Percentiles rank a stretch among this genome's conserved stretches.
phyloP scores from a whole-genome alignment of 352 stramenopile species.

The Phytophthora brassicae region DNA sequence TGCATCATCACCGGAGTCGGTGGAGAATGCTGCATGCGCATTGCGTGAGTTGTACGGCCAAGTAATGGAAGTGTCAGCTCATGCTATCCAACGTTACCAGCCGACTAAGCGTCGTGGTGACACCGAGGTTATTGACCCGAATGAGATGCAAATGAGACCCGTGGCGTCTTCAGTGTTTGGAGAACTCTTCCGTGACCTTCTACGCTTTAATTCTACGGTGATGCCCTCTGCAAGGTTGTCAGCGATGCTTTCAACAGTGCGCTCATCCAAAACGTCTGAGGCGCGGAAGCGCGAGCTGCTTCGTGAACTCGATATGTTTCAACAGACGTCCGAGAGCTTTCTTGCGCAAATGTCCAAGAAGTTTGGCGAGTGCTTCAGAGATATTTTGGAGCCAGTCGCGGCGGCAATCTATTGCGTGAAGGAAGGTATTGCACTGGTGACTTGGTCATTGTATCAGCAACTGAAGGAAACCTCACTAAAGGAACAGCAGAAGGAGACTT shows the following conservation, averaged over 20 bases:
- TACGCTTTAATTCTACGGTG: constrained; percentile 74
- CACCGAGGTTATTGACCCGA: constrained; percentile 13
- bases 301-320: constrained; percentile 86
- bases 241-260: constrained; percentile 44
- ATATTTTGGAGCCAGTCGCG: constrained; percentile 82
- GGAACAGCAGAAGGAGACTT: constrained; percentile 44
- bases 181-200: constrained; percentile 74
- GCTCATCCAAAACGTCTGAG: constrained; percentile 34
- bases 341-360: constrained; percentile 63
- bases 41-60: constrained; percentile 24
- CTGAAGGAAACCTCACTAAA: constrained; percentile 53
- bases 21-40: constrained; percentile 12
- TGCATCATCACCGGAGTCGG: constrained; percentile 19
- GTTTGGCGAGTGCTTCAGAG: constrained; percentile 74
- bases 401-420: constrained; percentile 84
- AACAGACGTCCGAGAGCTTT: constrained; percentile 87
- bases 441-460: constrained; percentile 59
- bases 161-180: constrained; percentile 57
- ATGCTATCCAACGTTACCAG: constrained; percentile 59
- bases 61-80: constrained; percentile 37
- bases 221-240: constrained; percentile 66
- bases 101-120: constrained; percentile 15
- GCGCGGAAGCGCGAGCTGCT: constrained; percentile 69
- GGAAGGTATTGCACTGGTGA: constrained; percentile 79
- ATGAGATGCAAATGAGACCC: constrained; percentile 23